Base-by-base conservation (phyloP, 345 rosid genomes). In the Citrus sp. region DNA sequence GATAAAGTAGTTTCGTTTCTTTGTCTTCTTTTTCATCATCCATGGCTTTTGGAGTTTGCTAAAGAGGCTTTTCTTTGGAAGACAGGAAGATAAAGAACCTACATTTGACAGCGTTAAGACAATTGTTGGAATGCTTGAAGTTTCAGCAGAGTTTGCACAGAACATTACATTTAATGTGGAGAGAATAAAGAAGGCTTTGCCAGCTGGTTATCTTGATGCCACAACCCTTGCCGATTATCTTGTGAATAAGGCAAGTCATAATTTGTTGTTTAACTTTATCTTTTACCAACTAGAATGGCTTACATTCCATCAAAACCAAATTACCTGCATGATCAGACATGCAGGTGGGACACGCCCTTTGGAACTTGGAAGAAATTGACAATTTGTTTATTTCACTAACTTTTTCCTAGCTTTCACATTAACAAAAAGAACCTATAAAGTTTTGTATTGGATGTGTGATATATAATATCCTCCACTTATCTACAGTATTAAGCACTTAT, bases 161-260 rank as follows among this genome's bases (percentile, higher is more conserved):
- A 96, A 96, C 78, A 90, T 96, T 37, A 83, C 92, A 25, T 96
- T 91, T 80, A 96, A 94, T 70, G 54, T 64, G 75, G 87, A 87
- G 42, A 92, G 89, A 80, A 90, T 96, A 78, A 86, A 80, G 76
- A 89, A 81, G 85, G 88, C 94, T 78, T 88, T 96, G 68, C 98
- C 98, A 0, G 95, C 98, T 8, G 99, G 98, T 72, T 87, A 90
- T 80, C 98, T 96, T 62, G 98, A 96, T 80, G 98, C 99, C 34
- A 96, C 99, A 54, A 92, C 98, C 51, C 94, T 94, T 7, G 99
- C 99, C 0, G 99, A 94, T 85, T 96, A 96, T 85, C 97, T 94
- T 22, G 98, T 96, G 55, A 88, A 88, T 73, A 96, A 94, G 98
- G 99, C 83, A 89, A 80, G 88, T 73, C 63, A 24, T 77, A 60